A percentile compares a stretch with the other conserved stretches of the same genome.
These are phyloP conservation scores for Pseudogymnoascus sp. DNA, from an alignment of 2,329 filamentous ascomycete genomes.

Conservation along the genomic window DNA sequence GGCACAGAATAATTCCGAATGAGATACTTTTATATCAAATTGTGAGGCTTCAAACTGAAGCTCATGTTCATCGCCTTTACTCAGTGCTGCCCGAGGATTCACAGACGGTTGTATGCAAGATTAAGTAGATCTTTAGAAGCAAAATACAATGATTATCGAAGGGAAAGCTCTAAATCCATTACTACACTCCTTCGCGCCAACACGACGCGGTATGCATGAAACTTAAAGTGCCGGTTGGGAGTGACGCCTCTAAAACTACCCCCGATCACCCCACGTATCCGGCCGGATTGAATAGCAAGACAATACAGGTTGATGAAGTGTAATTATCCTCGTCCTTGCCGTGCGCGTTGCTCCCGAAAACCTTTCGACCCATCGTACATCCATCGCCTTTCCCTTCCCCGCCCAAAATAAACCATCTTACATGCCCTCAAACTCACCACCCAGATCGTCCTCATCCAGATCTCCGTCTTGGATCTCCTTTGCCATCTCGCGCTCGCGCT, in stretches of 20 bases:
- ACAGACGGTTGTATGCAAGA: not conserved
- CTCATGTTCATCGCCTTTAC: not conserved
- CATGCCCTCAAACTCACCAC: conserved; percentile 92
- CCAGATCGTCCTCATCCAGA: conserved; percentile 90
- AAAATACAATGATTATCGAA: conserved; percentile 7
- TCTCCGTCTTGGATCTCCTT: conserved; percentile 99
- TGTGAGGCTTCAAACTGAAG: not conserved
- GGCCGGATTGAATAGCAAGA: conserved; percentile 5
- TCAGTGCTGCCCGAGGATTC: not conserved
- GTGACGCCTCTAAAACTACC: conserved; percentile 4
- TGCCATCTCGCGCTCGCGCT: conserved; percentile 90
- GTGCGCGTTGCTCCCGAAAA: conserved; percentile 3
- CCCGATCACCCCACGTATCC: conserved; percentile 1
- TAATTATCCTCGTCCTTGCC: conserved; percentile 3
- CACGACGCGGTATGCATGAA: conserved; percentile 4
- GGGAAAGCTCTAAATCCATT: conserved; percentile 4
- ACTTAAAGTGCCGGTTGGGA: conserved; percentile 3
- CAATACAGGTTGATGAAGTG: conserved; percentile 7
- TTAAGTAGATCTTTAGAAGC: not conserved
- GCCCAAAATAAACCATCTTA: conserved; percentile 38
- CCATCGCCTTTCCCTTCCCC: not conserved
- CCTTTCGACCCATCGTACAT: conserved; percentile 9
- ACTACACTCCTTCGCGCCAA: conserved; percentile 3
- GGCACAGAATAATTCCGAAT: not conserved
- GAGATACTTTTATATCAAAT: not conserved